These are phyloP conservation scores for Begonia masoniana DNA, from an alignment of 306 rosid species.

Conservation along the genomic window DNA sequence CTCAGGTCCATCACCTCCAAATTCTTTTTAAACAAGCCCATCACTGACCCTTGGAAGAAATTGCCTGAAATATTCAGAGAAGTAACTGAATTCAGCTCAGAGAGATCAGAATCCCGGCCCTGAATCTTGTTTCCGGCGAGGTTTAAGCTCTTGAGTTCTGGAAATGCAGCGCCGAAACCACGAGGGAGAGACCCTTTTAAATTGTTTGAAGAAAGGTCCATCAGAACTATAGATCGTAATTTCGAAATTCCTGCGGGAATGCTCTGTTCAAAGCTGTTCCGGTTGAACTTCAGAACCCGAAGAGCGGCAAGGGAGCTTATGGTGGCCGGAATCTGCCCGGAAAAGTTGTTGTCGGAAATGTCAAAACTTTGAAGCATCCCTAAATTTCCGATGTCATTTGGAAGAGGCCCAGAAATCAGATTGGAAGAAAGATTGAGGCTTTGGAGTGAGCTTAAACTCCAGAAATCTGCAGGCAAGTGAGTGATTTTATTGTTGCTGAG, in stretches of 20 bases:
- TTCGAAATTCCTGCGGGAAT: conserved; percentile 55
- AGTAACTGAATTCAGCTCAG: conserved; percentile 42
- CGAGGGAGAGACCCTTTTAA: conserved; percentile 65
- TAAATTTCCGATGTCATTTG: conserved; percentile 75
- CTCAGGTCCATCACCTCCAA: conserved; percentile 74
- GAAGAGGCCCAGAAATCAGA: conserved; percentile 58
- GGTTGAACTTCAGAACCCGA: conserved; percentile 43
- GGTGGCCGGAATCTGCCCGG: conserved; percentile 65
- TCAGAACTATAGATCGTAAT: conserved; percentile 45
- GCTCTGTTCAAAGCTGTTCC: conserved; percentile 37
- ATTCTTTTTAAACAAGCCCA: conserved; percentile 41
- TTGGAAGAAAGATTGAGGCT: conserved; percentile 63
- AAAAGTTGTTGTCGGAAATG: conserved; percentile 51
- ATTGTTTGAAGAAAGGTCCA: conserved; percentile 71
- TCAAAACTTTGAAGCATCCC: conserved; percentile 61
- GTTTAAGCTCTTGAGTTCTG: conserved; percentile 60
- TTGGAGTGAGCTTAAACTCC: conserved; percentile 72
- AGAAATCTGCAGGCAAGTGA: conserved; percentile 70
- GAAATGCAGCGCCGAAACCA: conserved; percentile 73
- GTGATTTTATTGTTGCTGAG: conserved; percentile 80
- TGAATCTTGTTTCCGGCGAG: conserved; percentile 58
- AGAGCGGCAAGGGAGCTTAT: conserved; percentile 48
- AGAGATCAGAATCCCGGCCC: conserved; percentile 48
- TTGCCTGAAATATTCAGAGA: conserved; percentile 71
- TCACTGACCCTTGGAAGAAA: conserved; percentile 66